phyloP scores from a whole-genome alignment of 176 grass and related monocot species.

The Ensete ventricosum region DNA sequence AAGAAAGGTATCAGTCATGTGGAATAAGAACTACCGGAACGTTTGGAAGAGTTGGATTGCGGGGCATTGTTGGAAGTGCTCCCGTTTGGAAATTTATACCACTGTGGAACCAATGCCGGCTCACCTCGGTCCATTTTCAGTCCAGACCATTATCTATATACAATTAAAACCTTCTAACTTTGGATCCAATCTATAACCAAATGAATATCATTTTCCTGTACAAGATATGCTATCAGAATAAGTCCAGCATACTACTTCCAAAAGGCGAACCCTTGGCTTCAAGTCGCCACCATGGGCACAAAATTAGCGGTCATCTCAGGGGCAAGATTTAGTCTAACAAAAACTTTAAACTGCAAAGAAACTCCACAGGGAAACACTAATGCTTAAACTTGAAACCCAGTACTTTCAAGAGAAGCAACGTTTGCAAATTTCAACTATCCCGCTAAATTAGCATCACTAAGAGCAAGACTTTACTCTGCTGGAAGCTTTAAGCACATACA shows the following conservation, averaged over 20 bases:
- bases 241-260: neutral
- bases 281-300: neutral
- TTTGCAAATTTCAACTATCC: no score
- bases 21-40: slow-evolving; percentile 21
- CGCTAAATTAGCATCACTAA: neutral
- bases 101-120: slow-evolving; percentile 46
- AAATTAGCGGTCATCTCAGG: neutral
- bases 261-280: neutral
- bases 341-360: no score
- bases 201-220: neutral
- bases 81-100: slow-evolving; percentile 31
- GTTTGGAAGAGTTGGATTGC: slow-evolving; percentile 14
- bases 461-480: neutral
- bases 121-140: slow-evolving; percentile 41
- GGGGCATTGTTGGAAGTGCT: slow-evolving; percentile 16
- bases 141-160: slow-evolving; percentile 37
- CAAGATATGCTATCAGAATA: neutral
- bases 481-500: neutral
- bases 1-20: slow-evolving; percentile 14
- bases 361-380: no score
- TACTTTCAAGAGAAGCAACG: no score
- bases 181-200: neutral
- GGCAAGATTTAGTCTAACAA: no score
- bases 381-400: no score
- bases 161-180: neutral